These are phyloP conservation scores for Endocarpon pusillum DNA, from an alignment of 495 filamentous ascomycete genomes.

Conservation along the genomic window DNA sequence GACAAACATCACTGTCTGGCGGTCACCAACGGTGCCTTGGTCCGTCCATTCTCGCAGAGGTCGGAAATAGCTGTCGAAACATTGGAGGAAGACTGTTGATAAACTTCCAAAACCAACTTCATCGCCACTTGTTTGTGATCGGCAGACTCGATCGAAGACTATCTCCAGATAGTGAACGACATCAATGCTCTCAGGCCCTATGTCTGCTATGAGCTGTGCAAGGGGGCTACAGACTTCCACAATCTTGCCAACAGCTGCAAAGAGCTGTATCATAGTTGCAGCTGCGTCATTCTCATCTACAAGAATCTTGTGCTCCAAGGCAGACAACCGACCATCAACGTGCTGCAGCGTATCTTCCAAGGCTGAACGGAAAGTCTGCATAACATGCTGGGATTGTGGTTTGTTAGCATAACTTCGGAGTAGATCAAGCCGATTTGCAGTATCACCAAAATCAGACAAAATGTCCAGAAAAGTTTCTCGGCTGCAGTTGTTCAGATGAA, in stretches of 20 bases:
- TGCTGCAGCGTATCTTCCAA: slow-evolving; percentile 23
- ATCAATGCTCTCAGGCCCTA: slow-evolving; percentile 12
- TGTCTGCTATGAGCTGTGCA: slow-evolving; percentile 22
- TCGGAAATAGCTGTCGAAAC: slow-evolving; percentile 65
- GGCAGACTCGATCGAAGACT: slow-evolving; percentile 50
- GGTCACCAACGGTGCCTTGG: slow-evolving; percentile 46
- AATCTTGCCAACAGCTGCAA: slow-evolving; percentile 37
- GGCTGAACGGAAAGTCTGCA: slow-evolving; percentile 38
- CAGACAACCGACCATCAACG: slow-evolving; percentile 29
- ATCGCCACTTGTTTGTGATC: slow-evolving; percentile 51
- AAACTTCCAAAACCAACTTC: slow-evolving; percentile 39
- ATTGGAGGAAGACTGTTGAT: slow-evolving; percentile 57
- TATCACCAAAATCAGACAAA: slow-evolving; percentile 23
- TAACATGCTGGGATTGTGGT: slow-evolving; percentile 25
- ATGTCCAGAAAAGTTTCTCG: slow-evolving; percentile 21
- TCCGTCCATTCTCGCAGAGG: slow-evolving; percentile 79
- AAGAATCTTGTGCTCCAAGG: slow-evolving; percentile 26
- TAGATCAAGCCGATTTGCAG: slow-evolving; percentile 27
- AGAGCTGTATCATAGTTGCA: slow-evolving; percentile 42
- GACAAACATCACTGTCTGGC: slow-evolving; percentile 56
- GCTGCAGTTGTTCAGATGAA: slow-evolving; percentile 23
- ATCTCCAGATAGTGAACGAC: slow-evolving; percentile 52
- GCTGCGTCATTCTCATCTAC: slow-evolving; percentile 14
- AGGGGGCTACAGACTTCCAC: slow-evolving; percentile 39
- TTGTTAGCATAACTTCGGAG: slow-evolving; percentile 28